Conservation (phyloP, 441 rosid species). For the Gossypium schwendimanii region DNA sequence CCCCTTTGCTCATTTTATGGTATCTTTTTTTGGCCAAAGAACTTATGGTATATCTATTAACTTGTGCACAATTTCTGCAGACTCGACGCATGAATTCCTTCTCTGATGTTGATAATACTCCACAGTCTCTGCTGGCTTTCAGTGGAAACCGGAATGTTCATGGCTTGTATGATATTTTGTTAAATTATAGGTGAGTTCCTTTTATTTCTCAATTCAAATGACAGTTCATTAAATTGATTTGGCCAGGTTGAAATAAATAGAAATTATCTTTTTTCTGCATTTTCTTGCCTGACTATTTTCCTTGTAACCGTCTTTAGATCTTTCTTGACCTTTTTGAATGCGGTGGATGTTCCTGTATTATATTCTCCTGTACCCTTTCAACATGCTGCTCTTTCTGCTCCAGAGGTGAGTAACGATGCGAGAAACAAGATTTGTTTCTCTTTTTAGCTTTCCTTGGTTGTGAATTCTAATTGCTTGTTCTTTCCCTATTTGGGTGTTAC, state of each 20-base stretch:
- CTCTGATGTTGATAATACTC: constrained; percentile 67
- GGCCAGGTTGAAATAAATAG: neutral
- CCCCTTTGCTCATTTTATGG: neutral
- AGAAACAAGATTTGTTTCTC: neutral
- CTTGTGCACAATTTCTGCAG: constrained; percentile 38
- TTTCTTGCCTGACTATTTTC: constrained; percentile 12
- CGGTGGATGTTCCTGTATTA: constrained; percentile 67
- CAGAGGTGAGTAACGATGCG: constrained; percentile 50
- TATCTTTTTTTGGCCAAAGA: neutral
- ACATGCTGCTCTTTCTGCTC: constrained; percentile 76
- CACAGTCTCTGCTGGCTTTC: constrained; percentile 80
- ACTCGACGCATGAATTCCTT: constrained; percentile 46
- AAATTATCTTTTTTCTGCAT: constrained; percentile 1
- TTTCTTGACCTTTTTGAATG: constrained; percentile 53
- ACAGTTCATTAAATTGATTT: neutral
- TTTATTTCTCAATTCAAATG: neutral
- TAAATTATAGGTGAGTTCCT: constrained; percentile 71
- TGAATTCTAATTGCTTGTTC: constrained; percentile 1
- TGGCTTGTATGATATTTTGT: constrained; percentile 70
- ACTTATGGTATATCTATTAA: neutral
- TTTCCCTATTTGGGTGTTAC: neutral
- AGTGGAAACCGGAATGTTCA: constrained; percentile 59
- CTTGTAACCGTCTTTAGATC: constrained; percentile 46
- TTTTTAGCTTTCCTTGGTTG: neutral
- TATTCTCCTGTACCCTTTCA: constrained; percentile 78